These are phyloP conservation scores for Asterophora parasitica DNA, from an alignment of 768 basidiomycete species.

Conservation along the genomic window DNA sequence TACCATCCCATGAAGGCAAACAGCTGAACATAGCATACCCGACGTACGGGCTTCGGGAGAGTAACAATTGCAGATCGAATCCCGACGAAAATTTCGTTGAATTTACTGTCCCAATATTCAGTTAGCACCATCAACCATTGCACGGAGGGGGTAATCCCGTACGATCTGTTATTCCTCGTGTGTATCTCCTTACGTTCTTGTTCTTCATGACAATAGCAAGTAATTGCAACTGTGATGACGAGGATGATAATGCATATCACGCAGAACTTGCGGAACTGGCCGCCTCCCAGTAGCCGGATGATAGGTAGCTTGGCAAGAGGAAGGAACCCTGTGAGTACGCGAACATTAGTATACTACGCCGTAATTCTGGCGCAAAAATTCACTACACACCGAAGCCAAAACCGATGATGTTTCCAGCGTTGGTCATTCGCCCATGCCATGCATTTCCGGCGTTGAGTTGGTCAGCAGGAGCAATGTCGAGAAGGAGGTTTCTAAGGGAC, in stretches of 20 bases:
- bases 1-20: slow-evolving; percentile 98
- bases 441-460: slow-evolving; percentile 95
- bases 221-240: slow-evolving; percentile 78
- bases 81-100: slow-evolving; percentile 72
- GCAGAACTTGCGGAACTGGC: slow-evolving; percentile 96
- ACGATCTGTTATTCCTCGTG: slow-evolving; percentile 35
- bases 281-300: slow-evolving; percentile 77
- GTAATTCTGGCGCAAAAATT: background rate
- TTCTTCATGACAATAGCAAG: slow-evolving; percentile 83
- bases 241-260: slow-evolving; percentile 79
- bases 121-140: background rate
- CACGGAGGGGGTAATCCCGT: slow-evolving; percentile 3
- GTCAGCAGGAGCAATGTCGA: slow-evolving; percentile 84
- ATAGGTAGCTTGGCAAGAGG: slow-evolving; percentile 80
- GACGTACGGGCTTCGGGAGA: slow-evolving; percentile 77
- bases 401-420: slow-evolving; percentile 95
- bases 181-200: slow-evolving; percentile 50
- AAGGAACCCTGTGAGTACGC: slow-evolving; percentile 59
- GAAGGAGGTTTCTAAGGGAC: slow-evolving; percentile 86
- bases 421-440: slow-evolving; percentile 95
- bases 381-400: slow-evolving; percentile 73
- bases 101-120: slow-evolving; percentile 35
- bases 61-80: slow-evolving; percentile 69
- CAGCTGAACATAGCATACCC: slow-evolving; percentile 90
- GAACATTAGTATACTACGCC: background rate